Base-by-base conservation (phyloP, 2,329 filamentous ascomycete genomes). In the Tolypocladium cylindrosporum region DNA sequence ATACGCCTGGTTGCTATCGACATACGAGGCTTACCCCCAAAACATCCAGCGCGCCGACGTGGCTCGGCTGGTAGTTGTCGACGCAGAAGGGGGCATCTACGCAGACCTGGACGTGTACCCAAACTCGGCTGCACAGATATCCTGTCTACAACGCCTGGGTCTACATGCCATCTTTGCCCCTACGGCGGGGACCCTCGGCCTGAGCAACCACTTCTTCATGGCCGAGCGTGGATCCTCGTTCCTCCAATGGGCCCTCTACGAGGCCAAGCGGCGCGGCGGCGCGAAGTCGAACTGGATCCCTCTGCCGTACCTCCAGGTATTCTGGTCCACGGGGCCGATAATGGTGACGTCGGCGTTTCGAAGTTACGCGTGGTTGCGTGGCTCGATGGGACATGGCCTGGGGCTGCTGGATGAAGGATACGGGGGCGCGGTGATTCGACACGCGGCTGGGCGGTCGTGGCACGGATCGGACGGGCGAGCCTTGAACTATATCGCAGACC, bases 161-260 rank as follows among this genome's bases (percentile, higher is more conserved):
- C 41, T 58, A 6, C 56, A 62, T 31, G 62, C 56, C 50, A 57
- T 63, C 2, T 61, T 67, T n/a, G 61, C 61, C 0, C 56, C 65
- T 0, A 66, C 60, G 0, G 52, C 43, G 1, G 60, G 59, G 1
- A 60, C 56, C 11, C 11, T 24, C 10, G 61, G 64, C 0, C 21
- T 65, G 16, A 67, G 65, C 52, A 67, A 66, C 51, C 65, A 67
- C 61, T 66, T 66, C 58, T 64, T 67, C 62, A 64, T 67, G 64
- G 65, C 62, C 0, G 53, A 61, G 24, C 40, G 43, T 2, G 60
- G 57, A 0, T 62, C 64, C 1, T 50, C 59, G 19, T 62, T 67
- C 9, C 56, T 67, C 1, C 55, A 58, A n/a, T 64, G 61, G 62
- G 55, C 62, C 3, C 57, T 66, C 2, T 56, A 59, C 45, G 64